Conservation (phyloP, 352 stramenopile genomes). For the Pythium diclinum region DNA sequence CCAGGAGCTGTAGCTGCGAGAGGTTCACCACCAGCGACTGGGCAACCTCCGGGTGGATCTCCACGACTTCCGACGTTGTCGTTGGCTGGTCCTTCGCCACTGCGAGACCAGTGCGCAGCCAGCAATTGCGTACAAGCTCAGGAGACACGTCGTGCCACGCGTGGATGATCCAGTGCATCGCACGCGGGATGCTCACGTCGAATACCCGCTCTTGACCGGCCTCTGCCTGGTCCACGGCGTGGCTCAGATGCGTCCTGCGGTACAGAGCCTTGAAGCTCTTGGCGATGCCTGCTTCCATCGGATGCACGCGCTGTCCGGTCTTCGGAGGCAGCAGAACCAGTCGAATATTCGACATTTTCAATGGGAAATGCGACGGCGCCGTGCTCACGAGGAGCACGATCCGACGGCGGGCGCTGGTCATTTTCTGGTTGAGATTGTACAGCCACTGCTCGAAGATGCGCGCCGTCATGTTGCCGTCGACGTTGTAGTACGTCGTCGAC, state of each 20-base stretch:
- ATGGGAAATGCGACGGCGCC: constrained; percentile 19
- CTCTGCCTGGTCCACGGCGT: constrained; percentile 21
- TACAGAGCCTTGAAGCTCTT: constrained; percentile 25
- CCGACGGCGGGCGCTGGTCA: constrained; percentile 12
- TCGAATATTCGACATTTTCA: constrained; percentile 18
- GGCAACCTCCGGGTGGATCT: constrained; percentile 17
- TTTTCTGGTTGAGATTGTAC: constrained; percentile 26
- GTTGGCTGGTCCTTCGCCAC: not conserved
- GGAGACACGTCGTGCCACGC: constrained; percentile 18
- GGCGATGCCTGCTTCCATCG: constrained; percentile 12
- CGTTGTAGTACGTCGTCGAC: constrained; percentile 14
- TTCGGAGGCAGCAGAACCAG: constrained; percentile 5
- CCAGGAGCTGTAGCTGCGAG: constrained; percentile 25
- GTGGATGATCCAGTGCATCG: constrained; percentile 23
- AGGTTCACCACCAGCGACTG: constrained; percentile 27
- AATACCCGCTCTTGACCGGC: constrained; percentile 9
- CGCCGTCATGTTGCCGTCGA: constrained; percentile 20
- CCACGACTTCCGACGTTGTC: not conserved
- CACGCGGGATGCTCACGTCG: constrained; percentile 18
- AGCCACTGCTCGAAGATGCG: constrained; percentile 26
- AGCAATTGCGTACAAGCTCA: constrained; percentile 19
- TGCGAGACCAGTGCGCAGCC: constrained; percentile 4
- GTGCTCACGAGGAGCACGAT: constrained; percentile 11
- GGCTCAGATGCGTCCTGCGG: constrained; percentile 23
- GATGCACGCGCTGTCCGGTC: not conserved